Percentiles rank a stretch among this genome's conserved stretches.
Evolutionary conservation across 2,329 filamentous ascomycete genomes (phyloP).

Genomic region (Parascedosporium putredinis): DNA sequence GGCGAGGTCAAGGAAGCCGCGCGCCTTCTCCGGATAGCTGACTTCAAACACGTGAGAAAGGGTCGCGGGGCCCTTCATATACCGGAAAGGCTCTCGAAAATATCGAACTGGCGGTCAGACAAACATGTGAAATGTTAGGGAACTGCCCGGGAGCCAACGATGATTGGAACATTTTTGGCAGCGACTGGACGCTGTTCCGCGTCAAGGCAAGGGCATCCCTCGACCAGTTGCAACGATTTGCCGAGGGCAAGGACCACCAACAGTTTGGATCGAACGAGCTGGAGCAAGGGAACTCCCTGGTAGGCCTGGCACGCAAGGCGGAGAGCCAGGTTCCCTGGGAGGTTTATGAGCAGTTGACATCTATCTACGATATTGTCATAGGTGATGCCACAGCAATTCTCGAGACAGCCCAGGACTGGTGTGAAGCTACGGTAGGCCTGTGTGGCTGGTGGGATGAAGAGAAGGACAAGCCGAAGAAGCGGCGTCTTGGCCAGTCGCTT

Average conservation of each 20-base stretch:
- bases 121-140: slow-evolving; percentile 59
- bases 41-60: slow-evolving; percentile 67
- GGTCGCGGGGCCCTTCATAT: slow-evolving; percentile 60
- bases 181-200: slow-evolving; percentile 77
- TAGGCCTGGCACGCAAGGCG: slow-evolving; percentile 62
- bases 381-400: slow-evolving; percentile 69
- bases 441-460: slow-evolving; percentile 95
- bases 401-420: slow-evolving; percentile 75
- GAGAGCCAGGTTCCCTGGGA: slow-evolving; percentile 83
- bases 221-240: slow-evolving; percentile 63
- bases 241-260: slow-evolving; percentile 56
- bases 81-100: slow-evolving; percentile 66
- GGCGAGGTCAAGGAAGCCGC: slow-evolving; percentile 61
- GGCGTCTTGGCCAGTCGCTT: slow-evolving; percentile 26
- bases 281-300: slow-evolving; percentile 33
- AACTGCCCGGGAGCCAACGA: slow-evolving; percentile 58
- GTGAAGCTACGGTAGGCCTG: slow-evolving; percentile 74
- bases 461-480: slow-evolving; percentile 45
- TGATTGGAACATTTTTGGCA: slow-evolving; percentile 75
- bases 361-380: slow-evolving; percentile 70
- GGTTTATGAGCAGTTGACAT: slow-evolving; percentile 75
- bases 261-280: slow-evolving; percentile 24
- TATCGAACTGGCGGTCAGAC: slow-evolving; percentile 60
- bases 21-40: slow-evolving; percentile 60
- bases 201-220: slow-evolving; percentile 60